phyloP scores from a whole-genome alignment of 768 basidiomycete genomes.

The Rhodotorula taiwanensis region DNA sequence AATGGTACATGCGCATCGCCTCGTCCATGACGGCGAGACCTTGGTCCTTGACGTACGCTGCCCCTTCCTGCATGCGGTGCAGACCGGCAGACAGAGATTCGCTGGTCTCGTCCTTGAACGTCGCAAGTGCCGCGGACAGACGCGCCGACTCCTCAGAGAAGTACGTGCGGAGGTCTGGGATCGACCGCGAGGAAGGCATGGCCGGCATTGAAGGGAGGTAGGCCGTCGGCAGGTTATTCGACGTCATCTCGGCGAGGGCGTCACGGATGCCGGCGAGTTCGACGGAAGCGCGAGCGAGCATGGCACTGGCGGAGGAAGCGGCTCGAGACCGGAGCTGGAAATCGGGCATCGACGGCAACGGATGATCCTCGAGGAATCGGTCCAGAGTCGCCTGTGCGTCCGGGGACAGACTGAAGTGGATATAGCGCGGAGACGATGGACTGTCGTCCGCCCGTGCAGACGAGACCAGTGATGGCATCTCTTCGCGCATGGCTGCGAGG shows the following conservation, averaged over 20 bases:
- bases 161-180: constrained; percentile 20
- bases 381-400: constrained; percentile 28
- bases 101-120: constrained; percentile 15
- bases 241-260: constrained; percentile 4
- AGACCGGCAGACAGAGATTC: constrained; percentile 8
- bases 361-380: constrained; percentile 32
- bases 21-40: constrained; percentile 20
- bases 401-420: constrained; percentile 22
- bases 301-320: constrained; percentile 13
- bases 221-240: not conserved
- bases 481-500: constrained; percentile 25
- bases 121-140: constrained; percentile 5
- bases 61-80: constrained; percentile 11
- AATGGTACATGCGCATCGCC: constrained; percentile 29
- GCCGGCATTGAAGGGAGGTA: constrained; percentile 14
- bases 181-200: constrained; percentile 2
- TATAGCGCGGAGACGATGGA: not conserved
- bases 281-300: constrained; percentile 12
- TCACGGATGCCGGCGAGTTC: constrained; percentile 15
- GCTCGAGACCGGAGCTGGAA: constrained; percentile 1
- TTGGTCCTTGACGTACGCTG: constrained; percentile 10
- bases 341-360: constrained; percentile 21
- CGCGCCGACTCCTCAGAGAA: constrained; percentile 27
- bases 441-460: constrained; percentile 2
- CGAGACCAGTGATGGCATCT: constrained; percentile 22